These are phyloP conservation scores for Antrodiella citrinella DNA, from an alignment of 768 basidiomycete species.

Conservation along the genomic window DNA sequence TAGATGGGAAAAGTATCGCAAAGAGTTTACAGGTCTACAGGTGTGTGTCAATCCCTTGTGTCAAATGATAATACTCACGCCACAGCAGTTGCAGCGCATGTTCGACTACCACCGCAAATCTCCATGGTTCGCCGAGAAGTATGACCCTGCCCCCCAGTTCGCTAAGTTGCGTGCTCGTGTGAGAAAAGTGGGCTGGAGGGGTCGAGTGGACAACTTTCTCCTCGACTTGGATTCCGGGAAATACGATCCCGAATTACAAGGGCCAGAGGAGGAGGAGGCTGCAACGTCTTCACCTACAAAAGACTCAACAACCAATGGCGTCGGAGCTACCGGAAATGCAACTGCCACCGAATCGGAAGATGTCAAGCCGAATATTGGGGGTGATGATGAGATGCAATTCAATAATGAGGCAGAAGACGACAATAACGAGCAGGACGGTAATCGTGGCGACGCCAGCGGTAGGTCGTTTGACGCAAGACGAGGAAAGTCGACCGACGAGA, in stretches of 20 bases:
- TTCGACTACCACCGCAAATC: constrained; percentile 92
- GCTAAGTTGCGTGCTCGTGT: constrained; percentile 67
- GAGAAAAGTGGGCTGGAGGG: constrained; percentile 80
- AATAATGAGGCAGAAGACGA: constrained; percentile 70
- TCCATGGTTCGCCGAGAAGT: constrained; percentile 97
- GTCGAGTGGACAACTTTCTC: constrained; percentile 63
- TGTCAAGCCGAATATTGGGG: constrained; percentile 31
- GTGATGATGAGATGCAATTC: constrained; percentile 73
- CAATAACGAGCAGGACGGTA: constrained; percentile 47
- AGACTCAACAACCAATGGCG: constrained; percentile 40
- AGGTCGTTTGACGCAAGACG: constrained; percentile 57
- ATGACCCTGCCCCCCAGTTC: constrained; percentile 71
- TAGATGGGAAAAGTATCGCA: constrained; percentile 92
- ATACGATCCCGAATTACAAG: constrained; percentile 71
- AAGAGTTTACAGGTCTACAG: constrained; percentile 81
- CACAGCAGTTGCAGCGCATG: constrained; percentile 84
- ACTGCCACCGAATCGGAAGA: constrained; percentile 44
- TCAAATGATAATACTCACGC: not conserved
- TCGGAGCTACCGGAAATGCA: constrained; percentile 25
- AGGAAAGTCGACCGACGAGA: constrained; percentile 56
- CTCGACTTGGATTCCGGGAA: constrained; percentile 78
- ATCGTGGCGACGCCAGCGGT: constrained; percentile 16
- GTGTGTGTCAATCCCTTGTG: constrained; percentile 57
- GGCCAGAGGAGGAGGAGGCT: constrained; percentile 39
- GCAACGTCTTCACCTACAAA: constrained; percentile 38